phyloP scores from a whole-genome alignment of 345 rosid species.

The Bruguiera gymnorhiza region DNA sequence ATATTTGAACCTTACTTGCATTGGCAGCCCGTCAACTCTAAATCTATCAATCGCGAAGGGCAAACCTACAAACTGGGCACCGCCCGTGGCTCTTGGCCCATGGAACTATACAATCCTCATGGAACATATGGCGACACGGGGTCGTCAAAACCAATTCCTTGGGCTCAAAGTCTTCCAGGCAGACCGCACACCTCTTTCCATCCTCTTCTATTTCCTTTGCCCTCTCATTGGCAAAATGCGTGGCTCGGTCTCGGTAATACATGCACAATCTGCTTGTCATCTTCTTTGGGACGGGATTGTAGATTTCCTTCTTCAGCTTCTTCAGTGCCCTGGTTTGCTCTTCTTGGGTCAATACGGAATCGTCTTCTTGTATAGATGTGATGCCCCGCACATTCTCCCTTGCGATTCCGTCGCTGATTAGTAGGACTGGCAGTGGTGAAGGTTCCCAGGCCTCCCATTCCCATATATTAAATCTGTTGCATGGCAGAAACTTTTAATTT shows the following conservation, averaged over 20 bases:
- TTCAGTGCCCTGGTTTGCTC: slow-evolving; percentile 38
- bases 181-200: slow-evolving; percentile 56
- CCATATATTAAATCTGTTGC: no score
- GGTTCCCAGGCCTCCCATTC: background rate
- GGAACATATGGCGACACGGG: slow-evolving; percentile 87
- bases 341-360: slow-evolving; percentile 26
- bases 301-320: slow-evolving; percentile 53
- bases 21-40: no score
- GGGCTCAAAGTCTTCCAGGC: slow-evolving; percentile 81
- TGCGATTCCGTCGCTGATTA: background rate
- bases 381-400: slow-evolving; percentile 10
- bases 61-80: slow-evolving; percentile 72
- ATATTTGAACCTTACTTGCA: no score
- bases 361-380: background rate
- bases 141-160: slow-evolving; percentile 61
- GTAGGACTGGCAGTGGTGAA: background rate
- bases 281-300: slow-evolving; percentile 50
- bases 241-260: slow-evolving; percentile 49
- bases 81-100: slow-evolving; percentile 64
- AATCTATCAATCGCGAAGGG: slow-evolving; percentile 28
- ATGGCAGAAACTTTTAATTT: no score
- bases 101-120: slow-evolving; percentile 72
- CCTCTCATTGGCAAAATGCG: background rate
- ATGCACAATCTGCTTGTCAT: slow-evolving; percentile 41
- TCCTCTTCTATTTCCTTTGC: slow-evolving; percentile 41